Base-by-base conservation (phyloP, 305 asterid genomes). In the Rubia balearica region DNA sequence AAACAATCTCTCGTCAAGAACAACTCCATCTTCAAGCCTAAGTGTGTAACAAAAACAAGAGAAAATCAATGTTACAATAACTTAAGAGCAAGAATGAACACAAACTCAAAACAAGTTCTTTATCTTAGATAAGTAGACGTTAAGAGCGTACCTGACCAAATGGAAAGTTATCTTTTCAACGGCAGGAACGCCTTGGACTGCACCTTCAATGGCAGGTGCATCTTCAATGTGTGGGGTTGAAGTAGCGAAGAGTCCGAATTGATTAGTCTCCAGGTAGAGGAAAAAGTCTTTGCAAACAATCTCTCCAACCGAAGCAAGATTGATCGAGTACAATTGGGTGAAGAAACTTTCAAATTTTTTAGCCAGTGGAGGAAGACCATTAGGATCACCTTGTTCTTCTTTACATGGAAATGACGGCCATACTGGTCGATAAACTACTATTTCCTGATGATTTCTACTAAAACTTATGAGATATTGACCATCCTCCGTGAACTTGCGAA, bases 401-500 rank as follows among this genome's bases (percentile, higher is more conserved):
- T 83, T 83, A 83, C 95, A 91, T 2, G 97, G 85, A 85, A 78
- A 91, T 67, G 99, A 85, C 71, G 88, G 80, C 99, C 99, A 94
- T 21, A 84, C 81, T 43, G 97, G 94, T 81, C 96, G 87, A 83
- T 94, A 89, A 76, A 91, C 96, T 75, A 94, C 71, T 77, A 94
- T 86, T 74, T 94, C 96, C 87, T 85, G 96, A 81, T 88, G 84
- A 79, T 89, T 91, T 87, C 96, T 81, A 87, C 95, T 91, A 85
- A 94, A 91, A 84, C 91, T 86, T 80, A 94, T 80, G 77, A 91
- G 92, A 82, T 83, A 94, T 81, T 76, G 90, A 41, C 99, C 99
- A 66, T 94, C 99, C 42, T 94, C 99, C 11, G 95, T 89, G 90
- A 94, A 94, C 86, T 91, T 94, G 78, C 99, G 96, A 70, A 94